Conservation (phyloP, 441 rosid genomes). For the Jatropha multifida region DNA sequence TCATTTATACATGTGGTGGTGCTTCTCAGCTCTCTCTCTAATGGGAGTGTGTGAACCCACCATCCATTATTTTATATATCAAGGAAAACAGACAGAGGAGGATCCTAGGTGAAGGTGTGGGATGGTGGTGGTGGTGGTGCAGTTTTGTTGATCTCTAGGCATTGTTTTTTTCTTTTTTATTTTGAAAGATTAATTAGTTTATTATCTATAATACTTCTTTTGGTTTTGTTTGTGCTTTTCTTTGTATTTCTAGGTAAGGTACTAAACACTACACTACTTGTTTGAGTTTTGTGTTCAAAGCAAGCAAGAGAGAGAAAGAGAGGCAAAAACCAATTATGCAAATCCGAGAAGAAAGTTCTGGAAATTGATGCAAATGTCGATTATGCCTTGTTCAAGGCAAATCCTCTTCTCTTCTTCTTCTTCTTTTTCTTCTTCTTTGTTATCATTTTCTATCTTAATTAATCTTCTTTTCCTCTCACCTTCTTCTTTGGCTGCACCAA, state of each 20-base stretch:
- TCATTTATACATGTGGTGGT: conserved; percentile 25
- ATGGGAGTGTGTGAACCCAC: conserved; percentile 26
- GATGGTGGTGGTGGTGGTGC: conserved; percentile 47
- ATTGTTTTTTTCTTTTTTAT: background rate
- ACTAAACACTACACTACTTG: conserved; percentile 23
- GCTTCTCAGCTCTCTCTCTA: conserved; percentile 3
- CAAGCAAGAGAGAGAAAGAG: conserved; percentile 51
- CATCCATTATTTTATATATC: background rate
- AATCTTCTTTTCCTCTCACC: conserved; percentile 20
- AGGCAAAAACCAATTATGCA: conserved; percentile 54
- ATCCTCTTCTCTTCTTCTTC: conserved; percentile 26
- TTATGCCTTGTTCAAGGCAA: conserved; percentile 53
- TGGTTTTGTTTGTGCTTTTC: conserved; percentile 12
- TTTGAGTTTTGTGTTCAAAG: conserved; percentile 54
- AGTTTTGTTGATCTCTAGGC: conserved; percentile 75
- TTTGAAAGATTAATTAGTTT: background rate
- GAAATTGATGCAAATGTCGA: conserved; percentile 88
- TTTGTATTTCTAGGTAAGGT: conserved; percentile 15
- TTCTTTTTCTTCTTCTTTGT: conserved; percentile 26
- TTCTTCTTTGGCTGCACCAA: conserved; percentile 32
- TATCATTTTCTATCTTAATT: conserved; percentile 21
- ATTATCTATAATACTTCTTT: background rate
- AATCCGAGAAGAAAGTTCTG: conserved; percentile 71
- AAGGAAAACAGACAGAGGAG: conserved; percentile 21
- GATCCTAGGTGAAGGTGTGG: conserved; percentile 37